Percentiles rank a stretch among this genome's conserved stretches.
Conservation (phyloP, 2,329 filamentous ascomycete species). For the Ceratocystis diversiconidia region DNA sequence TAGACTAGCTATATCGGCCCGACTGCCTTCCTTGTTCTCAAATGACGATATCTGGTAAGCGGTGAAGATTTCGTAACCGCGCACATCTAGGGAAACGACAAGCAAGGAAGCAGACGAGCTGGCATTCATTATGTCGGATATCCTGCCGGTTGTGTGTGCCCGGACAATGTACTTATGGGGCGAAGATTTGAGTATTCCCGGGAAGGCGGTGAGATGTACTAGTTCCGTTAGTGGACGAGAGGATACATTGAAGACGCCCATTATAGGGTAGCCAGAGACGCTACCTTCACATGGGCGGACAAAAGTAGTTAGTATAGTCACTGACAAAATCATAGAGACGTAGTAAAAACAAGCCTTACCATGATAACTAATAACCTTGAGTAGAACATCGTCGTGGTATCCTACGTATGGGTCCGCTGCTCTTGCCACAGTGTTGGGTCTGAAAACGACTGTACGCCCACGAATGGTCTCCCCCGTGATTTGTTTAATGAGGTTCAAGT, state of each 20-base stretch:
- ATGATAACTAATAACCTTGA: conserved; percentile 69
- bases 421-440: conserved; percentile 61
- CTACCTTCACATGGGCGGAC: conserved; percentile 25
- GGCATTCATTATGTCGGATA: conserved; percentile 39
- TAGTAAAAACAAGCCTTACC: conserved; percentile 30
- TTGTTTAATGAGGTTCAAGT: conserved; percentile 58
- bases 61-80: conserved; percentile 69
- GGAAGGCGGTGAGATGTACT: conserved; percentile 56
- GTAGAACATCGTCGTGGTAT: conserved; percentile 57
- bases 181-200: conserved; percentile 38
- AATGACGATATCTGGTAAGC: conserved; percentile 54
- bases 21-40: conserved; percentile 26
- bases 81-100: conserved; percentile 44
- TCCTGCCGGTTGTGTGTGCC: conserved; percentile 51
- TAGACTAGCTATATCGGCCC: conserved; percentile 49
- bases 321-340: not conserved
- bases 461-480: conserved; percentile 63
- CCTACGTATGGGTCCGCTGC: conserved; percentile 58
- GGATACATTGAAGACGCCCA: conserved; percentile 76
- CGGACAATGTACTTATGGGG: conserved; percentile 55
- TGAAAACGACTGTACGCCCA: conserved; percentile 64
- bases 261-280: conserved; percentile 56
- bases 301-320: not conserved
- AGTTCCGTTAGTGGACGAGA: conserved; percentile 50
- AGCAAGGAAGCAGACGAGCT: conserved; percentile 38